Evolutionary conservation across 2,329 filamentous ascomycete species (phyloP).

Genomic region (Calonectria hawksworthii): DNA sequence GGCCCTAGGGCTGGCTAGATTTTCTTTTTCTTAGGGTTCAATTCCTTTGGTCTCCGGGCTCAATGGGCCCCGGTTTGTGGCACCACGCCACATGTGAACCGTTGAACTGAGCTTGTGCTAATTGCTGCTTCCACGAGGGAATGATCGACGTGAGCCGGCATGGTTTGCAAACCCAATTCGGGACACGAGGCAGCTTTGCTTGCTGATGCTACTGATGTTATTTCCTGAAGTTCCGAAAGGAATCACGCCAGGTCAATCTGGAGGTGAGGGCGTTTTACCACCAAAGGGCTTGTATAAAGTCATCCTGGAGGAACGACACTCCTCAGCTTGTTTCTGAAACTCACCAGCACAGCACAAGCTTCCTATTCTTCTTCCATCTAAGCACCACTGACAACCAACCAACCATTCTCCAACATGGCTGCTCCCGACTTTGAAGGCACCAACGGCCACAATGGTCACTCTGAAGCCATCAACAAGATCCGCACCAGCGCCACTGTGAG

Average conservation of each 20-base stretch:
- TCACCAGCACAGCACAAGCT: neutral
- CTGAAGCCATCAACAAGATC: neutral
- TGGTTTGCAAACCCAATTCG: constrained; percentile 1
- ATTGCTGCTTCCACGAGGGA: neutral
- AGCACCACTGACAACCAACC: neutral
- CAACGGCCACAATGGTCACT: neutral
- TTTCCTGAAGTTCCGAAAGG: neutral
- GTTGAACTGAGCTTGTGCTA: constrained; percentile 1
- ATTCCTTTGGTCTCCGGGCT: neutral
- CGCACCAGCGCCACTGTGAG: neutral
- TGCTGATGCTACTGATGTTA: neutral
- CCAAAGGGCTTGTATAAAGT: neutral
- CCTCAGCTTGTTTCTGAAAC: neutral
- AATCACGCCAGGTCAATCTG: constrained; percentile 1
- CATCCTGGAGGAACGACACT: neutral
- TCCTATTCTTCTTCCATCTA: neutral
- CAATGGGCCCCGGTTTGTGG: neutral
- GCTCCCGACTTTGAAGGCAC: neutral
- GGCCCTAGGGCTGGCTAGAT: neutral
- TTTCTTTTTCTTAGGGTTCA: neutral
- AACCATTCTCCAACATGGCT: neutral
- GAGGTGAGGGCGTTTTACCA: neutral
- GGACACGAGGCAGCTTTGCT: neutral
- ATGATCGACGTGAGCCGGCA: neutral
- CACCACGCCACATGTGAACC: constrained; percentile 9